Evolutionary conservation across 441 rosid species (phyloP).

Genomic region (Gossypium gossypioides): DNA sequence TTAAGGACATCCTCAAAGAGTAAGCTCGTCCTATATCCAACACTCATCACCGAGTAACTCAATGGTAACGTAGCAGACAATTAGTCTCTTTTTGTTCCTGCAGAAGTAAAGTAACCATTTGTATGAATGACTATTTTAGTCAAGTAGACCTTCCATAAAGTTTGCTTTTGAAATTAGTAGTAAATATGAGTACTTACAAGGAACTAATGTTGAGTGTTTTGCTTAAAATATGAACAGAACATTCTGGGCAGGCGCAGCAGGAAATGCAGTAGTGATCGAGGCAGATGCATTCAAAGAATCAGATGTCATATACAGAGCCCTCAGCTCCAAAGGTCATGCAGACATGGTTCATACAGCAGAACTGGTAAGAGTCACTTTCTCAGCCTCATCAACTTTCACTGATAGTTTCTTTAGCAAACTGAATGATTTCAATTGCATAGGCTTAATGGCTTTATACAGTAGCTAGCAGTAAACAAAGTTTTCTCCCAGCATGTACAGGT

Average conservation of each 20-base stretch:
- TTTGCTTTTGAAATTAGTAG: background rate
- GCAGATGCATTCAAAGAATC: slow-evolving; percentile 96
- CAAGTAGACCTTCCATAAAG: background rate
- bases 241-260: slow-evolving; percentile 86
- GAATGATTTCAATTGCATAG: background rate
- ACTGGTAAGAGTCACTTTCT: slow-evolving; percentile 39
- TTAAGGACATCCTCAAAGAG: slow-evolving; percentile 91
- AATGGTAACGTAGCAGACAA: background rate
- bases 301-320: slow-evolving; percentile 83
- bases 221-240: slow-evolving; percentile 27
- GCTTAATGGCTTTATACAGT: background rate
- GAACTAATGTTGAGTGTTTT: slow-evolving; percentile 8
- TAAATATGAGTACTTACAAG: background rate
- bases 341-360: slow-evolving; percentile 94
- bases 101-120: background rate
- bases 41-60: background rate
- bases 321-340: slow-evolving; percentile 80
- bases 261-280: slow-evolving; percentile 79
- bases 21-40: slow-evolving; percentile 21
- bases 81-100: background rate
- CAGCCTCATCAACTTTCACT: background rate
- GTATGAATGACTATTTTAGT: background rate
- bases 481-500: background rate
- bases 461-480: background rate
- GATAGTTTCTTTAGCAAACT: background rate